Evolutionary conservation across 2,329 filamentous ascomycete genomes (phyloP).

Genomic region (Pseudocercospora pini-densiflorae): DNA sequence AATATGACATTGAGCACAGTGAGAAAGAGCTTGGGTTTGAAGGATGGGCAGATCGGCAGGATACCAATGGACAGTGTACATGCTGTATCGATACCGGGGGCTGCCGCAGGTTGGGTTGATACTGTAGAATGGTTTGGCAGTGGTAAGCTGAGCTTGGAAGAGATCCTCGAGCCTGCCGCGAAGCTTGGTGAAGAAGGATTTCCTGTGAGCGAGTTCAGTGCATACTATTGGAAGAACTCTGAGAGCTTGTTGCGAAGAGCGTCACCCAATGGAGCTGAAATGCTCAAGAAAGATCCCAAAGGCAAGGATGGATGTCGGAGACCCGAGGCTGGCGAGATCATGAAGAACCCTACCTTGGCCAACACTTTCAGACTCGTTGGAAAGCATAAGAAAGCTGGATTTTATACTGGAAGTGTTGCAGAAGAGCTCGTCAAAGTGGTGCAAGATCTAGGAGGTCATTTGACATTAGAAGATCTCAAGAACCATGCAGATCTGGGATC

Average conservation of each 20-base stretch:
- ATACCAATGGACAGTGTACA: slow-evolving; percentile 81
- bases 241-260: slow-evolving; percentile 70
- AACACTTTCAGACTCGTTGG: slow-evolving; percentile 80
- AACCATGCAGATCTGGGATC: slow-evolving; percentile 74
- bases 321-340: slow-evolving; percentile 80
- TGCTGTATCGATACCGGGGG: slow-evolving; percentile 85
- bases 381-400: slow-evolving; percentile 82
- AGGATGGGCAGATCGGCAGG: slow-evolving; percentile 57
- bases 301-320: slow-evolving; percentile 72
- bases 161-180: slow-evolving; percentile 83
- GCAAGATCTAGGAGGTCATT: slow-evolving; percentile 72
- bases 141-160: slow-evolving; percentile 74
- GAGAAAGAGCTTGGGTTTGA: slow-evolving; percentile 69
- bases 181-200: slow-evolving; percentile 86
- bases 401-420: slow-evolving; percentile 85
- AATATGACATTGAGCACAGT: slow-evolving; percentile 72
- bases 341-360: slow-evolving; percentile 82
- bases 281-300: slow-evolving; percentile 77
- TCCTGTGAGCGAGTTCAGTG: slow-evolving; percentile 81
- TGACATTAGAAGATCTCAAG: slow-evolving; percentile 79
- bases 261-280: slow-evolving; percentile 84
- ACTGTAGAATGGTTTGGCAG: slow-evolving; percentile 87
- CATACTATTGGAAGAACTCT: slow-evolving; percentile 68
- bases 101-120: slow-evolving; percentile 92
- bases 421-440: slow-evolving; percentile 80